A percentile compares a stretch with the other conserved stretches of the same genome.
Evolutionary conservation across 768 basidiomycete species (phyloP).

Genomic region (Leucocoprinus leucothites): DNA sequence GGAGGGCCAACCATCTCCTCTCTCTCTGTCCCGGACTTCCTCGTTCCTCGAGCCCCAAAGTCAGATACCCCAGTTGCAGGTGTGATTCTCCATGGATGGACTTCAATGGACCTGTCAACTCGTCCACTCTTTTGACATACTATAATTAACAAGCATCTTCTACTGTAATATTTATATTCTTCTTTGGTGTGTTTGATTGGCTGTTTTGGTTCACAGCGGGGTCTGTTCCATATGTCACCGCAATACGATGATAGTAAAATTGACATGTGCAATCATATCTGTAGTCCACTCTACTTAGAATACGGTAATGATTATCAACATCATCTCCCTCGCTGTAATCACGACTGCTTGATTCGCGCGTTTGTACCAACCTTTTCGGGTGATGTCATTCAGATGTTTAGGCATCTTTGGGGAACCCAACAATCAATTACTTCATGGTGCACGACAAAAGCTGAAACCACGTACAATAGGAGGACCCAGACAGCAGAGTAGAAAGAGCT

Average conservation of each 20-base stretch:
- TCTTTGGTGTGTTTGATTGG: background rate
- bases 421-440: no score
- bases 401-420: background rate
- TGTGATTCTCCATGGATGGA: conserved; percentile 22
- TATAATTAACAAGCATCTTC: conserved; percentile 9
- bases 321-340: background rate
- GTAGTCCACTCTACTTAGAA: background rate
- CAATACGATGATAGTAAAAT: background rate
- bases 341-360: no score
- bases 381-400: background rate
- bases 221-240: background rate
- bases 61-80: conserved; percentile 38
- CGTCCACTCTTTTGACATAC: conserved; percentile 8
- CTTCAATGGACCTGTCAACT: background rate
- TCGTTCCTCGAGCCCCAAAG: conserved; percentile 32
- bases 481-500: conserved; percentile 78
- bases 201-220: background rate
- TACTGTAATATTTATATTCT: background rate
- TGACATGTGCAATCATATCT: background rate
- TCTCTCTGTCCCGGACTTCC: conserved; percentile 22
- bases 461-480: conserved; percentile 83
- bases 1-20: conserved; percentile 30
- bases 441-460: background rate
- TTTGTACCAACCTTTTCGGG: no score
- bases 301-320: no score